Conservation (phyloP, 2,329 filamentous ascomycete species). For the Neofusicoccum laricinum region DNA sequence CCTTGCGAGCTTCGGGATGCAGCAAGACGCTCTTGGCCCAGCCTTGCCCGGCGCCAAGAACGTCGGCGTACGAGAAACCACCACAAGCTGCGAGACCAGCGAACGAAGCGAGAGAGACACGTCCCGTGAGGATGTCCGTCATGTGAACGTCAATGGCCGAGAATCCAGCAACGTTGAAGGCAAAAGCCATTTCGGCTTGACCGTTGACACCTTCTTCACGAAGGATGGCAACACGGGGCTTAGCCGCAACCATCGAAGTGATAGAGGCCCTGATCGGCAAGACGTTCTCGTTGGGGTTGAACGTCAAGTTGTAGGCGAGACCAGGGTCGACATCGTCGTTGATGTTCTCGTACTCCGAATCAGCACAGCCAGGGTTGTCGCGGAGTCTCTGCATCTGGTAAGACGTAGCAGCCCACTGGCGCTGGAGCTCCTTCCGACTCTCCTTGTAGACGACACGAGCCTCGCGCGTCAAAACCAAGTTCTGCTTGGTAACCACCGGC, state of each 20-base stretch:
- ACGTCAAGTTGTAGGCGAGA: slow-evolving; percentile 78
- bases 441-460: slow-evolving; percentile 67
- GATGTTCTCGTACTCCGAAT: slow-evolving; percentile 76
- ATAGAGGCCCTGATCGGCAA: slow-evolving; percentile 66
- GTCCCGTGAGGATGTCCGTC: slow-evolving; percentile 80
- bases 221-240: slow-evolving; percentile 83
- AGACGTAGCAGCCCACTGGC: slow-evolving; percentile 85
- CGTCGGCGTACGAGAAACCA: slow-evolving; percentile 92
- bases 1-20: slow-evolving; percentile 69
- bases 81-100: slow-evolving; percentile 90
- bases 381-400: slow-evolving; percentile 86
- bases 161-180: slow-evolving; percentile 88
- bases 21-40: slow-evolving; percentile 94
- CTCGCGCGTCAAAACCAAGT: slow-evolving; percentile 71
- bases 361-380: slow-evolving; percentile 83
- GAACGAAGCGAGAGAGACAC: slow-evolving; percentile 77
- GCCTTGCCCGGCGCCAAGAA: slow-evolving; percentile 89
- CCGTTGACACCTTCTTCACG: slow-evolving; percentile 95
- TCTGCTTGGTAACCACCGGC: slow-evolving; percentile 66
- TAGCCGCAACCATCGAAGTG: slow-evolving; percentile 58
- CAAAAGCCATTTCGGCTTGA: slow-evolving; percentile 96
- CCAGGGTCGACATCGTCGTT: slow-evolving; percentile 75
- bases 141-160: slow-evolving; percentile 93
- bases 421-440: slow-evolving; percentile 71
- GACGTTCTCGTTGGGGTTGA: slow-evolving; percentile 73